Evolutionary conservation across 164 flowering plant species (phyloP).

Genomic region (Buxus sempervirens): DNA sequence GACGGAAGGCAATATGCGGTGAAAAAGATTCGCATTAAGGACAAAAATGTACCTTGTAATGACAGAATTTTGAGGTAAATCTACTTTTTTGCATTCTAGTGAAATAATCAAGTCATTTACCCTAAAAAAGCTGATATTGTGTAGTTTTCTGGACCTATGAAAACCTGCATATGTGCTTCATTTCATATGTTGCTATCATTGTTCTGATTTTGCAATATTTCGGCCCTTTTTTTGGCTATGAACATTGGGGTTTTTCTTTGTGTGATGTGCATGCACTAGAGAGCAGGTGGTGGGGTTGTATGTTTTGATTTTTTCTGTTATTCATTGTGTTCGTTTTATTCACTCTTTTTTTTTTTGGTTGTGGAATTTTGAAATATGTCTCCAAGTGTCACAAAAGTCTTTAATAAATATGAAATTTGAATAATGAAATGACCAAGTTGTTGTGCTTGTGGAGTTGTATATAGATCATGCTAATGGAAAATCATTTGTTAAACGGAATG

Average conservation of each 20-base stretch:
- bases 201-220: not conserved
- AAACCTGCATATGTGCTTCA: no score
- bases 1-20: slow-evolving; percentile 98
- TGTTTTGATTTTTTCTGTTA: no score
- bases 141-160: no score
- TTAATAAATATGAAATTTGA: not conserved
- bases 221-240: not conserved
- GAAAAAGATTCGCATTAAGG: slow-evolving; percentile 93
- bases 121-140: not conserved
- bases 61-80: slow-evolving; percentile 87
- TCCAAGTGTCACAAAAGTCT: not conserved
- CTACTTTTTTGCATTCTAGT: not conserved
- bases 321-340: not conserved
- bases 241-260: no score
- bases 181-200: not conserved
- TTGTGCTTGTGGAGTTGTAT: not conserved
- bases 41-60: slow-evolving; percentile 63
- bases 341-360: not conserved
- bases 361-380: not conserved
- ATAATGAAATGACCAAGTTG: not conserved
- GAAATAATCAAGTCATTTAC: not conserved
- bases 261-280: no score
- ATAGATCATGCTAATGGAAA: not conserved
- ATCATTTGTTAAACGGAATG: not conserved
- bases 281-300: no score